A percentile compares a stretch with the other conserved stretches of the same genome.
Evolutionary conservation across 306 rosid species (phyloP).

Genomic region (Vigna angularis): DNA sequence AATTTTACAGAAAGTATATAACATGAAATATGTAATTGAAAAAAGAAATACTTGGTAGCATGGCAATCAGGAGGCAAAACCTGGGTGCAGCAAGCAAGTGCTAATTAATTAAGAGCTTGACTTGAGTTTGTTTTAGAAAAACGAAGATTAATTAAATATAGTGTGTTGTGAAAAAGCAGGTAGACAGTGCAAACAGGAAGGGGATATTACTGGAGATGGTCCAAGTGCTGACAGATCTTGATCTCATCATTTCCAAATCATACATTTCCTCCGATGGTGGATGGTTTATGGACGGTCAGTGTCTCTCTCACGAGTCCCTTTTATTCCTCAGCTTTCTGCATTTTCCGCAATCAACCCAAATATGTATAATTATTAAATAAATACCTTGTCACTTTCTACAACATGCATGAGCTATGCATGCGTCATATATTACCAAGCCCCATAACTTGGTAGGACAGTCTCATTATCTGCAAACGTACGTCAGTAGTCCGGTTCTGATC

Average conservation of each 20-base stretch:
- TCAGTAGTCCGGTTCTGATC: constrained; percentile 29
- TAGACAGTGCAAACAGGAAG: constrained; percentile 93
- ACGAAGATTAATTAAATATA: not conserved
- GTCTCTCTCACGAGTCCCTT: not conserved
- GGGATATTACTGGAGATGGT: constrained; percentile 97
- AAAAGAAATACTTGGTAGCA: not conserved
- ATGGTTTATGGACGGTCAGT: constrained; percentile 97
- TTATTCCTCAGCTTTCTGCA: not conserved
- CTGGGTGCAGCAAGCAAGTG: not conserved
- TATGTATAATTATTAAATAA: constrained; percentile 10
- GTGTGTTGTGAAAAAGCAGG: constrained; percentile 54
- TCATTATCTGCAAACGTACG: constrained; percentile 11
- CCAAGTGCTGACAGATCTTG: constrained; percentile 93
- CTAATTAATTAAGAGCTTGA: not conserved
- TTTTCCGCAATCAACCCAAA: not conserved
- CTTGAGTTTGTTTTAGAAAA: not conserved
- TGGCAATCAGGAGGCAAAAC: not conserved
- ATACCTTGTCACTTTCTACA: not conserved
- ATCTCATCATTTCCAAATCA: constrained; percentile 88
- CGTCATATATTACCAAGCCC: constrained; percentile 27
- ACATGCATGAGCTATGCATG: not conserved
- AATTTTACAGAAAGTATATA: not conserved
- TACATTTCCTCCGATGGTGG: constrained; percentile 96
- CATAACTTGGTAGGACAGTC: constrained; percentile 1
- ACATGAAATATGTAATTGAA: not conserved